Base-by-base conservation (phyloP, 352 stramenopile species). In the Pythium phragmitis region DNA sequence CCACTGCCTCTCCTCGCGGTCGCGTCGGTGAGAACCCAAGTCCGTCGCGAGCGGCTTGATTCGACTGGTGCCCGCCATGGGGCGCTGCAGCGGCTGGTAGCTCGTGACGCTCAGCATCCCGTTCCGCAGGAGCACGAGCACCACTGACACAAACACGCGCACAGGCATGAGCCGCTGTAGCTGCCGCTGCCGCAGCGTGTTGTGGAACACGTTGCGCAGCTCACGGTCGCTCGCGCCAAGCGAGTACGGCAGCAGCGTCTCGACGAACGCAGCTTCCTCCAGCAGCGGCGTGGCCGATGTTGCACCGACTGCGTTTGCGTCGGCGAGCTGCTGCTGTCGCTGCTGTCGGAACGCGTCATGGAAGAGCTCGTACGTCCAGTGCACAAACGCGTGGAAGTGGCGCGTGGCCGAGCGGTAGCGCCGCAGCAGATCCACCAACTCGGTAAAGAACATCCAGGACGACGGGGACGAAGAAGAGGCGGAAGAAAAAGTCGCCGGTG, bases 181-280 rank as follows among this genome's bases (percentile, higher is more conserved):
- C 9, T 75, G 58, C 5, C 82, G 77, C 65, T 91, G 82, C 23
- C 75, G 75, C 19, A 91, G 65, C 30, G 79, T 75, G 42, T 91
- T 89, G 63, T 84, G 69, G 54, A 89, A 91, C 13, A 91, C 76
- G 57, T 88, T 89, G 23, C 55, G 53, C 17, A 91, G 68, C 42
- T 91, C 82, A 17, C 80, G 78, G 13, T 80, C 78, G 0, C 58
- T 75, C 11, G 74, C 68, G 2, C 77, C 75, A 1, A 86, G 68
- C 3, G 82, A 89, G 6, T 79, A 73, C 17, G 79, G 72, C 21
- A 65, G 23, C 0, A 89, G 52, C 1, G 69, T 77, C 16, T 76
- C 64, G 11, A 85, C 72, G 57, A 91, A 89, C 6, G 60, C 61
- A 1, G 66, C 17, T 26, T 87, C 79, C 19, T 85, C 74, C 3